phyloP scores from a whole-genome alignment of 75 land plant species.

The Larix kaempferi region DNA sequence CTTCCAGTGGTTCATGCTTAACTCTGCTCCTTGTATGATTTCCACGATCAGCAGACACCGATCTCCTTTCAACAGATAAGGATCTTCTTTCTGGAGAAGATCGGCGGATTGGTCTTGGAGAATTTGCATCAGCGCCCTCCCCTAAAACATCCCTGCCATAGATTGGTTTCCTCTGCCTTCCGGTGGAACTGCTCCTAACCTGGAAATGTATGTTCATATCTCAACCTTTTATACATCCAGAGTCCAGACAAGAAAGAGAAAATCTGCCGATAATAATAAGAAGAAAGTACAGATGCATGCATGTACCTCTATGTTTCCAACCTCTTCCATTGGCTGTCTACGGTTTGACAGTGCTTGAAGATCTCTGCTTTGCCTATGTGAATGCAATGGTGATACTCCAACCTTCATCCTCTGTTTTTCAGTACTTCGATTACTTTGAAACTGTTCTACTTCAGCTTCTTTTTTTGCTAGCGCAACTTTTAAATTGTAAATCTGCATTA shows the following conservation, averaged over 20 bases:
- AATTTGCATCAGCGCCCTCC: slow-evolving; percentile 18
- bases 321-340: slow-evolving; percentile 23
- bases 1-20: slow-evolving; percentile 16
- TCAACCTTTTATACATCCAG: neutral
- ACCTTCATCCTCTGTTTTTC: slow-evolving; percentile 18
- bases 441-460: slow-evolving; percentile 44
- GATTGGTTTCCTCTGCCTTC: slow-evolving; percentile 37
- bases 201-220: slow-evolving; percentile 11
- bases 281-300: neutral
- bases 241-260: neutral
- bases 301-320: slow-evolving; percentile 33
- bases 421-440: slow-evolving; percentile 12
- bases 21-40: slow-evolving; percentile 21
- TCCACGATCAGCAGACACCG: slow-evolving; percentile 25
- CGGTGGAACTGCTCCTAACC: slow-evolving; percentile 43
- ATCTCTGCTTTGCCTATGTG: slow-evolving; percentile 14
- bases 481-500: slow-evolving; percentile 41
- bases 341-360: slow-evolving; percentile 16
- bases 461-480: slow-evolving; percentile 41
- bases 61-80: slow-evolving; percentile 5
- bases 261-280: neutral
- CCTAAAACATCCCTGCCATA: slow-evolving; percentile 18
- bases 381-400: slow-evolving; percentile 28
- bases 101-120: slow-evolving; percentile 25
- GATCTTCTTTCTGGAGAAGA: slow-evolving; percentile 28